Conservation (phyloP, 345 rosid genomes). For the Citrus unshiu region DNA sequence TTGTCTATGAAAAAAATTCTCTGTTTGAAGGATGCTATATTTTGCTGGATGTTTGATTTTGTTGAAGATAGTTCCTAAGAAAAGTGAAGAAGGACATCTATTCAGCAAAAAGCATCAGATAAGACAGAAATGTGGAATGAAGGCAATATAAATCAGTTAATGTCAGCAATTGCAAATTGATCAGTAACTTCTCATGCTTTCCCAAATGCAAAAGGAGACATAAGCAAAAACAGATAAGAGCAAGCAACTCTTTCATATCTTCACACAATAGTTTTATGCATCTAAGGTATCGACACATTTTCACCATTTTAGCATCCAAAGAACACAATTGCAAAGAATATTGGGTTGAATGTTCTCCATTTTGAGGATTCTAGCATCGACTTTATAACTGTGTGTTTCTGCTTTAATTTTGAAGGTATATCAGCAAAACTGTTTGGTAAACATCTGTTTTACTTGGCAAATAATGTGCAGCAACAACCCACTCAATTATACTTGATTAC, state of each 20-base stretch:
- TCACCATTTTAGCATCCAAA: not conserved
- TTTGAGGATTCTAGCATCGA: not conserved
- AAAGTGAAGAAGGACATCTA: constrained; percentile 5
- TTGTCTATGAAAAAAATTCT: constrained; percentile 67
- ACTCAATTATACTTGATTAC: not conserved
- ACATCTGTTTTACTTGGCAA: not conserved
- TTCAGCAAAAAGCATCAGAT: constrained; percentile 7
- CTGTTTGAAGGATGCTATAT: constrained; percentile 62
- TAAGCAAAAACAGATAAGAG: not conserved
- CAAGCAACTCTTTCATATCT: not conserved
- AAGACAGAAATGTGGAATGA: not conserved
- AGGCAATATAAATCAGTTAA: not conserved
- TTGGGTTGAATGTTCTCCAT: not conserved
- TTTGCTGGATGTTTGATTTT: constrained; percentile 83
- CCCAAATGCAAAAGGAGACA: not conserved
- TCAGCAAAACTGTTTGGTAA: not conserved
- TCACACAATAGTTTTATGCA: not conserved
- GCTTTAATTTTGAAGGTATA: not conserved
- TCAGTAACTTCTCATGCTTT: not conserved
- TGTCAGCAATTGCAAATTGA: not conserved
- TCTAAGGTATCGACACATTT: not conserved
- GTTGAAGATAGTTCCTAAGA: constrained; percentile 67
- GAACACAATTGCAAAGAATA: not conserved
- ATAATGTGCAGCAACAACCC: not conserved
- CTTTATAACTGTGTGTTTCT: not conserved